phyloP scores from a whole-genome alignment of 352 stramenopile genomes.

The Pseudoperonospora humuli region DNA sequence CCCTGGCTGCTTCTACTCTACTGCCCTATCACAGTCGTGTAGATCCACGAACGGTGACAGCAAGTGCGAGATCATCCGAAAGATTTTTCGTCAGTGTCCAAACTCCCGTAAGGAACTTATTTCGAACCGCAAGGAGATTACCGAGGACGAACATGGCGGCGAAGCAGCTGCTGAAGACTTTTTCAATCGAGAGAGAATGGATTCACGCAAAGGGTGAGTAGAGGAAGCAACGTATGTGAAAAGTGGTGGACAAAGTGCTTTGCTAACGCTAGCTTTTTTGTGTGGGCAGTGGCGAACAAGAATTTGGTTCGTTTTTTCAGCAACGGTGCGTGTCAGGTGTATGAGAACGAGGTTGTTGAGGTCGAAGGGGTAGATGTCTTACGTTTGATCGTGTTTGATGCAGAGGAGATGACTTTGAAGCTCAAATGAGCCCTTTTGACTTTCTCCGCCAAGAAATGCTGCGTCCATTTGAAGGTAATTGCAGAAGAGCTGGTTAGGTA shows the following conservation, averaged over 20 bases:
- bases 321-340: slow-evolving; percentile 27
- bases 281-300: slow-evolving; percentile 21
- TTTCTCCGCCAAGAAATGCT: slow-evolving; percentile 77
- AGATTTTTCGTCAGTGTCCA: slow-evolving; percentile 80
- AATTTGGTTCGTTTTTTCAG: slow-evolving; percentile 44
- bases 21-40: slow-evolving; percentile 66
- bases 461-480: slow-evolving; percentile 61
- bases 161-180: slow-evolving; percentile 48
- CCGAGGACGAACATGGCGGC: slow-evolving; percentile 55
- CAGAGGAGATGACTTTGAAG: slow-evolving; percentile 66
- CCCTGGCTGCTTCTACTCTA: slow-evolving; percentile 76
- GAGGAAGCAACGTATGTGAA: too few relatives aligned
- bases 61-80: slow-evolving; percentile 81
- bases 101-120: slow-evolving; percentile 65
- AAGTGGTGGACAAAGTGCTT: too few relatives aligned
- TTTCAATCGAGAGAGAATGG: slow-evolving; percentile 65
- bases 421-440: slow-evolving; percentile 75
- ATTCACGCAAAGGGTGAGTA: slow-evolving; percentile 36
- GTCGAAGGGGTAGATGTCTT: background rate
- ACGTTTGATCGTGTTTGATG: background rate
- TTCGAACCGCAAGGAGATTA: slow-evolving; percentile 70
- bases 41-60: slow-evolving; percentile 75
- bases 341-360: background rate
- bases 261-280: background rate
- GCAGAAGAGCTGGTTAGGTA: background rate